Percentiles rank a stretch among this genome's conserved stretches.
Evolutionary conservation across 352 stramenopile genomes (phyloP).

Genomic region (Phytophthora pistaciae): DNA sequence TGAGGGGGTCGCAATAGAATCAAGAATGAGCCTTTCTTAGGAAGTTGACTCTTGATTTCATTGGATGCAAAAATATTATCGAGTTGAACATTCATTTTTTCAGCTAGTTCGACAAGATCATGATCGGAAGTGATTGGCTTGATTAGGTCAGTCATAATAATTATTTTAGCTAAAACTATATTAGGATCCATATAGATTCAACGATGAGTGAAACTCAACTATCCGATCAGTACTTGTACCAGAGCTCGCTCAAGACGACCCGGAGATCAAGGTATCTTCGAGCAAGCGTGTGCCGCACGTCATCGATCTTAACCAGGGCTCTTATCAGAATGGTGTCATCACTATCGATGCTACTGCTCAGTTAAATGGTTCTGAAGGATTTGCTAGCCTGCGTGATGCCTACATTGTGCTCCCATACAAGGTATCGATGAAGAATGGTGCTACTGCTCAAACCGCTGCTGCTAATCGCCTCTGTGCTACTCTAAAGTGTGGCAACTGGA

Average conservation of each 20-base stretch:
- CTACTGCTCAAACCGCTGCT: constrained; percentile 8
- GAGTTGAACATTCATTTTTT: background rate
- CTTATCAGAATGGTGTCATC: constrained; percentile 9
- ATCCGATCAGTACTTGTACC: constrained; percentile 12
- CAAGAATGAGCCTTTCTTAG: background rate
- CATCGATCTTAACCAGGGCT: constrained; percentile 13
- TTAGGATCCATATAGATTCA: too few species aligned
- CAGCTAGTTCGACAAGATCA: background rate
- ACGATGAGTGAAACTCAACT: constrained; percentile 8
- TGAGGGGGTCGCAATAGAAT: background rate
- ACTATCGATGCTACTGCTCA: constrained; percentile 14
- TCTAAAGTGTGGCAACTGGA: constrained; percentile 40
- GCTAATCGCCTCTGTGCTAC: constrained; percentile 31
- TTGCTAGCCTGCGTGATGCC: constrained; percentile 12
- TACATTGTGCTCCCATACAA: constrained; percentile 19
- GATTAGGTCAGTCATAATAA: background rate
- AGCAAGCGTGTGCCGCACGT: constrained; percentile 8
- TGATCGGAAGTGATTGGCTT: constrained; percentile 1
- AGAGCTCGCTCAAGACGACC: constrained; percentile 12
- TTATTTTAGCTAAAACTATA: constrained; percentile 1
- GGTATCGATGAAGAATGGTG: constrained; percentile 16
- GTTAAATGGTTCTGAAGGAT: constrained; percentile 10
- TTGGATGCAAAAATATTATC: background rate
- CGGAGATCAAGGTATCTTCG: constrained; percentile 3
- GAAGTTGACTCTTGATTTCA: background rate